Evolutionary conservation across 495 filamentous ascomycete genomes (phyloP), one percentile per base, ranked within the genome.

Genomic region (Penicillium daleae): DNA sequence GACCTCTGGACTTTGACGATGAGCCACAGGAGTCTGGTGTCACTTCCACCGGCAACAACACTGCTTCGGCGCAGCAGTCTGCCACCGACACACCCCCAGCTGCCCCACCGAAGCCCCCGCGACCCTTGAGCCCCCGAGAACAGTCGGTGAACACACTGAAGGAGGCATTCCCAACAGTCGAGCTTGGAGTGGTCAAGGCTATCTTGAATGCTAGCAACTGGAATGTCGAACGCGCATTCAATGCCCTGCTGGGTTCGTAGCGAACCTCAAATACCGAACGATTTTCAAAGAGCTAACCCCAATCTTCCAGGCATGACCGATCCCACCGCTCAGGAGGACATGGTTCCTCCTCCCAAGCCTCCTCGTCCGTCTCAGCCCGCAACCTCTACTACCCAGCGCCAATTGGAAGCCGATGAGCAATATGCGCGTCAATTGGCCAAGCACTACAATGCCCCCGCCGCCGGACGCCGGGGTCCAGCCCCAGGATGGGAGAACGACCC

Each of bases 341-440:
- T 81, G 57, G 71, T 77, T 7, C 82, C 86, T 31, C 90, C 91
- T 8, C 86, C 88, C 12, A 86, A 86, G 66, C 92, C 92, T 8
- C 91, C 90, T 48, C 86, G 90, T 48, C 87, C 89, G 29, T 67
- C 76, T 0, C 76, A 81, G 22, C 71, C 76, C 22, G 67, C 76
- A 19, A 82, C 80, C 27, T 84, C 86, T 63, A 89, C 89, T 26
- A 81, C 87, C 2, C 85, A 86, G 72, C 86, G 83, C 60, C 95
- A 98, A 74, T 69, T 98, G 40, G 92, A 97, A 72, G 88, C 90
- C 21, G 95, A 99, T 76, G 95, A 97, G 72, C 81, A 86, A 64
- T 97, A 97, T 76, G 95, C 96, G 26, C 91, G 94, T 53, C 94
- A 97, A 75, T 87, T 98, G 40, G 92, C 92, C 6, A 89, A 95